These are phyloP conservation scores for Aspergillus flavus DNA, from an alignment of 2,329 filamentous ascomycete genomes.

Conservation along the genomic window DNA sequence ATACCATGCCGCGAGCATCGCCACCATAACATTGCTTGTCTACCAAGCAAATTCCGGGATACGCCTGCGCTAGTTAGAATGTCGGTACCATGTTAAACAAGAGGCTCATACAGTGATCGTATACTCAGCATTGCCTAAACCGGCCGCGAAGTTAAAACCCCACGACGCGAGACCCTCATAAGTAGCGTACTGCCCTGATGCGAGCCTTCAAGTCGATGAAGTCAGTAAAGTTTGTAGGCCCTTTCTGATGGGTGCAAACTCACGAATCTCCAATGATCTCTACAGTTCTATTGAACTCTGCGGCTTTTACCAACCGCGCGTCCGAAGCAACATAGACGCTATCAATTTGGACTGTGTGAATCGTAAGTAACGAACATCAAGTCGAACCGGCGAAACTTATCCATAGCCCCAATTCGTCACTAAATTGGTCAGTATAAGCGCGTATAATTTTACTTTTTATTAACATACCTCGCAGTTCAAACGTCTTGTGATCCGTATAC, in stretches of 20 bases:
- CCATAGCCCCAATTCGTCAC: conserved; percentile 65
- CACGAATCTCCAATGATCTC: conserved; percentile 50
- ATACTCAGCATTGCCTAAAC: conserved; percentile 61
- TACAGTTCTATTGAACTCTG: conserved; percentile 37
- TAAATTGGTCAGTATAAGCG: conserved; percentile 3
- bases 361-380: conserved; percentile 15
- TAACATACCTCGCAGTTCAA: conserved; percentile 53
- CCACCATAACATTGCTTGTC: conserved; percentile 59
- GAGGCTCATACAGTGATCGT: conserved; percentile 48
- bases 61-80: conserved; percentile 32
- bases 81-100: rapidly evolving
- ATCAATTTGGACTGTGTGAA: conserved; percentile 53
- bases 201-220: conserved; percentile 53
- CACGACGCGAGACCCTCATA: conserved; percentile 62
- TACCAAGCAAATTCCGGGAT: conserved; percentile 59
- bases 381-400: conserved; percentile 23
- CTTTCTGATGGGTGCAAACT: conserved; percentile 26
- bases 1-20: conserved; percentile 50
- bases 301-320: conserved; percentile 48
- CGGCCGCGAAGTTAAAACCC: conserved; percentile 58
- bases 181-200: conserved; percentile 58
- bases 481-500: conserved; percentile 48
- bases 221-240: conserved; percentile 37
- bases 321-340: conserved; percentile 52
- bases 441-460: no score